Conservation (phyloP, 192 early-diverging fungal genomes). For the Coemansia sp. region DNA sequence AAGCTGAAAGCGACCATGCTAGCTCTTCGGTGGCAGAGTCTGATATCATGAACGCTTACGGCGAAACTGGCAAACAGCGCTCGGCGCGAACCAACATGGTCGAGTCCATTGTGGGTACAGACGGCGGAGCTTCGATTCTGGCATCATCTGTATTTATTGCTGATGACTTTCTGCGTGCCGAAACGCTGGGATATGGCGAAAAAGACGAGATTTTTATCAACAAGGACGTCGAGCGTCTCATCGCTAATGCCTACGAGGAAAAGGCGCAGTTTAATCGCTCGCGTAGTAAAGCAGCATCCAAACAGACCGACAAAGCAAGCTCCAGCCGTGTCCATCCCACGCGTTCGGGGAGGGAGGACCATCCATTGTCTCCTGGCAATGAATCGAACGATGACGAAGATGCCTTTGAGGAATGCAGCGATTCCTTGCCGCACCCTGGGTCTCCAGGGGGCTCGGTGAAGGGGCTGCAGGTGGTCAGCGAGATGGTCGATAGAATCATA, state of each 20-base stretch:
- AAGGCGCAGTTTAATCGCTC: constrained; percentile 39
- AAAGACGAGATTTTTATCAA: constrained; percentile 59
- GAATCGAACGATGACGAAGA: constrained; percentile 7
- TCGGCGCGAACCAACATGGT: constrained; percentile 23
- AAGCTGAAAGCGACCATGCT: constrained; percentile 10
- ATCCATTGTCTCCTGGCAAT: not conserved
- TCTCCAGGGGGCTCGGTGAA: constrained; percentile 51
- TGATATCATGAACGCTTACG: constrained; percentile 10
- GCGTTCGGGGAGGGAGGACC: not conserved
- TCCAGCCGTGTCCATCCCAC: not conserved
- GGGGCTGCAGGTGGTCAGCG: constrained; percentile 75
- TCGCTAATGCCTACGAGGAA: constrained; percentile 51
- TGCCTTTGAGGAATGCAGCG: constrained; percentile 29
- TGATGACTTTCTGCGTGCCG: constrained; percentile 78
- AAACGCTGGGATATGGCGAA: constrained; percentile 60
- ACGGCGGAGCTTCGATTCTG: constrained; percentile 67
- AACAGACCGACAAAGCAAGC: not conserved
- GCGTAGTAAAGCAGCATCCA: constrained; percentile 9
- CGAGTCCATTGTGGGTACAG: constrained; percentile 48
- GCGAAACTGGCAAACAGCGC: constrained; percentile 10
- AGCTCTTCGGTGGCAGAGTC: constrained; percentile 1
- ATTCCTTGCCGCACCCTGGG: constrained; percentile 33
- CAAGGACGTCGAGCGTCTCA: constrained; percentile 54
- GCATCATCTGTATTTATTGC: constrained; percentile 84
- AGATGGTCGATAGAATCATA: constrained; percentile 82